Evolutionary conservation across 2,329 filamentous ascomycete species (phyloP), one percentile per base, ranked within the genome.

Genomic region (Fusarium tricinctum): DNA sequence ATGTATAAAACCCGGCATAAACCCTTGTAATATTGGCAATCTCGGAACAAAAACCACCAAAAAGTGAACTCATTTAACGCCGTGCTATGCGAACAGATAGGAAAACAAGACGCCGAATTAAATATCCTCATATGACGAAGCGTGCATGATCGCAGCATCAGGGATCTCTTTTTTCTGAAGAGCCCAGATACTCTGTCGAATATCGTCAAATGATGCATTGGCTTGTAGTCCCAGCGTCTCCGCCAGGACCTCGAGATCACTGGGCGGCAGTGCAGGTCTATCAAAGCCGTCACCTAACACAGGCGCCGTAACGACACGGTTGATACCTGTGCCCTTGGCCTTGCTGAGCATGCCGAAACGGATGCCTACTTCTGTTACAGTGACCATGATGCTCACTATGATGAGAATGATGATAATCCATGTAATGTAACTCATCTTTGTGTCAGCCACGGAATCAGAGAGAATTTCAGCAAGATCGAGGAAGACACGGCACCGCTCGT

Each of bases 361-460:
- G 50, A 99, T 82, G 55, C 91, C 88, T 10, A 98, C 95, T 81
- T 99, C 96, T 5, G 91, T 90, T 50, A 93, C 91, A 3, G 96
- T 98, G 53, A 99, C 93, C 52, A 94, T 83, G 74, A 99, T 98
- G 76, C 91, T 95, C 70, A 98, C 83, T 46, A 97, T 80, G 76
- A 99, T 99, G 45, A 99, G 87, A 45, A 97, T 86, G 74, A 99
- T 99, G 79, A 98, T 91, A 78, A 99, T 98, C 95, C 95, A 98
- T 1, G 96, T 99, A 77, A 97, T 97, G 70, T 87, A 86, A 71
- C 93, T 97, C 92, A 97, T 98, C 79, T 97, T 97, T 70, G 92
- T 91, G 77, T 98, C 94, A 22, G 93, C 93, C 55, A 97, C 94
- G 3, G 89, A 93, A 80, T 99, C 95, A 15, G 92, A 94, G 2